Conservation (phyloP, 225 moss, liverwort and hornwort genomes). For the Bryoerythrophyllum caledonicum region DNA sequence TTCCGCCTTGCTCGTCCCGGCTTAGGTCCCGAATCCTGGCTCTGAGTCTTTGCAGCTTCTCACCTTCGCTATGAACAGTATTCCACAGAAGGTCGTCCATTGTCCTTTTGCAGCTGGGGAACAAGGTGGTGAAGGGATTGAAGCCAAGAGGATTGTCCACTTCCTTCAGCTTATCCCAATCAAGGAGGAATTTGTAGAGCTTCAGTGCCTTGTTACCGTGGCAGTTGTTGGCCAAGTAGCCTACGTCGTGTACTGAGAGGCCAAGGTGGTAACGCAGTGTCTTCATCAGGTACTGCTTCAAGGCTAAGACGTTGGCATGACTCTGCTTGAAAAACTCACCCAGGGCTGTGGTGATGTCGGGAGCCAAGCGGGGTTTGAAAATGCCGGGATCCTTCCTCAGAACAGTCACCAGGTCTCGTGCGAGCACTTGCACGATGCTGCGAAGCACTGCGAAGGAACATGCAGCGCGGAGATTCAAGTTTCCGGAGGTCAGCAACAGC, state of each 20-base stretch:
- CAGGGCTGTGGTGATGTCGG: constrained; percentile 4
- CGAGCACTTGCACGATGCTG: constrained; percentile 33
- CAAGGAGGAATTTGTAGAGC: constrained; percentile 35
- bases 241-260: constrained; percentile 34
- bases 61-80: constrained; percentile 21
- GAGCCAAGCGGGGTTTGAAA: constrained; percentile 34
- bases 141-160: constrained; percentile 47
- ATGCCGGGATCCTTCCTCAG: constrained; percentile 29
- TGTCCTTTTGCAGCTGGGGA: constrained; percentile 15
- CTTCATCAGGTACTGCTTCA: constrained; percentile 49
- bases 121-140: constrained; percentile 41
- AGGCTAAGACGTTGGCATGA: constrained; percentile 38
- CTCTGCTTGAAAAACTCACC: constrained; percentile 18
- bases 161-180: constrained; percentile 32
- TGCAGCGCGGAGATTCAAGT: constrained; percentile 35
- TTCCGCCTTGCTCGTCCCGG: constrained; percentile 26
- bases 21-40: constrained; percentile 7
- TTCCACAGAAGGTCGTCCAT: constrained; percentile 23
- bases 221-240: constrained; percentile 34
- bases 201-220: background rate
- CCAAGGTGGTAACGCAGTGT: constrained; percentile 35
- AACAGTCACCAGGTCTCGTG: constrained; percentile 38
- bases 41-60: constrained; percentile 24
- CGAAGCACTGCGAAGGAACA: constrained; percentile 47
- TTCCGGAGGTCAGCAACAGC: constrained; percentile 21